Evolutionary conservation across 345 rosid species (phyloP).

Genomic region (Boechera retrofracta): DNA sequence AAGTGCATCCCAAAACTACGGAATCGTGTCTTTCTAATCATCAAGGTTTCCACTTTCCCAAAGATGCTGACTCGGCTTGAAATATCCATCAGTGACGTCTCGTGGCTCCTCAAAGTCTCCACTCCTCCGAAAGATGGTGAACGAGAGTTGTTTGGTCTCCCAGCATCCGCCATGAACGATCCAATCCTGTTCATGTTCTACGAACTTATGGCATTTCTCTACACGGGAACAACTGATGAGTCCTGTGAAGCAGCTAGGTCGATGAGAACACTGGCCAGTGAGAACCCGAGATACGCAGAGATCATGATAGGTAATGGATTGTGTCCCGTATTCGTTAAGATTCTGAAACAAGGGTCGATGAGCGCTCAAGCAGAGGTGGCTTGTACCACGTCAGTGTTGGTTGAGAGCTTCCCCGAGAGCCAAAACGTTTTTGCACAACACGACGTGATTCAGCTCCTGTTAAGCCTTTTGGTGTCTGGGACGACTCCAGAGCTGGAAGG

Average conservation of each 20-base stretch:
- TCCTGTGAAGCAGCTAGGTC: conserved; percentile 73
- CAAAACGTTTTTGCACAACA: conserved; percentile 73
- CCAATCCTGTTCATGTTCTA: conserved; percentile 75
- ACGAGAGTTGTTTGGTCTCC: conserved; percentile 66
- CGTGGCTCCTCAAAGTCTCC: conserved; percentile 83
- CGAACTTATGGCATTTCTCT: conserved; percentile 78
- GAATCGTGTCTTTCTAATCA: conserved; percentile 67
- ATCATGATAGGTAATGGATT: conserved; percentile 63
- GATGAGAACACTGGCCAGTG: conserved; percentile 66
- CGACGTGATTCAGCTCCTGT: conserved; percentile 65
- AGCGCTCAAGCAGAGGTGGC: conserved; percentile 77
- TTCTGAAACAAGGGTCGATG: conserved; percentile 84
- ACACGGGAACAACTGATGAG: conserved; percentile 58
- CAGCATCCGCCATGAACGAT: conserved; percentile 79
- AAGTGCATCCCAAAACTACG: conserved; percentile 66
- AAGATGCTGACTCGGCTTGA: conserved; percentile 65
- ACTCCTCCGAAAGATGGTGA: conserved; percentile 62
- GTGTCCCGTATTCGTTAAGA: conserved; percentile 62
- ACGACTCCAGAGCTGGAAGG: conserved; percentile 73
- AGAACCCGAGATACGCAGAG: conserved; percentile 66
- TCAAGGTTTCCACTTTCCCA: conserved; percentile 62
- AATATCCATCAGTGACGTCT: conserved; percentile 73
- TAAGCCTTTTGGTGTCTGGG: conserved; percentile 57
- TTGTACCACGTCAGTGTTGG: conserved; percentile 75
- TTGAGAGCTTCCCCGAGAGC: conserved; percentile 58